phyloP scores from a whole-genome alignment of 179 eudicot species.

The Heliamphora pulchella region DNA sequence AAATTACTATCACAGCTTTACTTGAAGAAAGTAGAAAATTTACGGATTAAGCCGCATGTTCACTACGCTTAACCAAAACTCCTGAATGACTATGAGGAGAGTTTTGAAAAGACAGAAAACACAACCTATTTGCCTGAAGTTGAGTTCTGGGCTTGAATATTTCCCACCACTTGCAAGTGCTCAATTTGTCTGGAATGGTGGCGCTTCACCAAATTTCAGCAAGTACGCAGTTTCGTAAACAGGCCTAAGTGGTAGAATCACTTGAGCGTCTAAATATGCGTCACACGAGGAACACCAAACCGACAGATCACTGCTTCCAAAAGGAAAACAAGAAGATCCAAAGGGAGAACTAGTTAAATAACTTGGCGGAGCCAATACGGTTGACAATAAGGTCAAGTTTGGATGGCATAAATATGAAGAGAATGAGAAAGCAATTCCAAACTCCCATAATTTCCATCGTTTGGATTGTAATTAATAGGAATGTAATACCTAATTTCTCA shows the following conservation, averaged over 20 bases:
- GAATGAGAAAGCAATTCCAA: too few species aligned
- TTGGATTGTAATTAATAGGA: too few species aligned
- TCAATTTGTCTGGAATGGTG: conserved; percentile 44
- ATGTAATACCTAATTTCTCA: too few species aligned
- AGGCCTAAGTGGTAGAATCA: conserved; percentile 49
- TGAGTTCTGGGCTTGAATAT: conserved; percentile 19
- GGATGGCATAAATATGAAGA: too few species aligned
- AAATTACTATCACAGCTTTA: neutral
- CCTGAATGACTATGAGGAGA: neutral
- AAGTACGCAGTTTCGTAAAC: conserved; percentile 76
- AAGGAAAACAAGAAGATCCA: neutral
- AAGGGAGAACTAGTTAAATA: neutral
- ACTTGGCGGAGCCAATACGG: neutral
- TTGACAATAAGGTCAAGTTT: too few species aligned
- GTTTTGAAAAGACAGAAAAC: neutral
- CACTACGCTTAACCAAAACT: neutral
- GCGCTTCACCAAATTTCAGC: conserved; percentile 71
- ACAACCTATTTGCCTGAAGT: conserved; percentile 13
- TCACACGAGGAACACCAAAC: conserved; percentile 93
- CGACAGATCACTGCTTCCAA: conserved; percentile 67
- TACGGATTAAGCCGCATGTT: neutral
- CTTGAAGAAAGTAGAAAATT: neutral
- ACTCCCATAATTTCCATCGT: too few species aligned
- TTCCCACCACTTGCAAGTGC: conserved; percentile 30
- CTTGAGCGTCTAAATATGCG: conserved; percentile 81